Conservation (phyloP, 2,329 filamentous ascomycete genomes). For the Diaporthe citriasiana region DNA sequence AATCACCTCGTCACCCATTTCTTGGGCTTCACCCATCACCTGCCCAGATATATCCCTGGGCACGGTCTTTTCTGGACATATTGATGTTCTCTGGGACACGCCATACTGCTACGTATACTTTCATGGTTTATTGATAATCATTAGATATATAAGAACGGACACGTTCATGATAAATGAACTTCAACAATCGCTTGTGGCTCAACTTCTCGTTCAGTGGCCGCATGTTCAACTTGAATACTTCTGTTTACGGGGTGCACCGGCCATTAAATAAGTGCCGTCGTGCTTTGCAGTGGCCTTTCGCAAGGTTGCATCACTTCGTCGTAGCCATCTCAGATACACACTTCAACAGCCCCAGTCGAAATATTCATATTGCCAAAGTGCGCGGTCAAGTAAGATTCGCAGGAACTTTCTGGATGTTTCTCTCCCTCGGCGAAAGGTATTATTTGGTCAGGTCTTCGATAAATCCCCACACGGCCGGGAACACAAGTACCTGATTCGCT, state of each 20-base stretch:
- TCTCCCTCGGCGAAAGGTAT: no score
- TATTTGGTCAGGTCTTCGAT: background rate
- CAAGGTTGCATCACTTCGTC: background rate
- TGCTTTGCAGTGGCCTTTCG: background rate
- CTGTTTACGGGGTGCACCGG: background rate
- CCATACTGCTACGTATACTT: conserved; percentile 9
- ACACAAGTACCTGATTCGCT: background rate
- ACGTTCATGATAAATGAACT: background rate
- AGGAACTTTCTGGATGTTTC: no score
- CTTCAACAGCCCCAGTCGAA: background rate
- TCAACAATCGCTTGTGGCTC: background rate
- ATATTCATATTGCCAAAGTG: background rate
- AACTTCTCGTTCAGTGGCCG: background rate
- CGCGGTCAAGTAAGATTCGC: no score
- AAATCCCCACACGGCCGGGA: no score
- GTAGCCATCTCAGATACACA: no score
- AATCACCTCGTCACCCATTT: background rate
- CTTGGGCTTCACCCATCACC: background rate
- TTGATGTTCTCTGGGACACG: background rate
- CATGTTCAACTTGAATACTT: background rate
- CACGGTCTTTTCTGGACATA: conserved; percentile 27
- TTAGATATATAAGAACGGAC: background rate
- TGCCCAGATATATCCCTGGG: conserved; percentile 2
- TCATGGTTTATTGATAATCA: conserved; percentile 36
- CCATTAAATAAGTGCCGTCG: background rate